A percentile compares a stretch with the other conserved stretches of the same genome.
These are phyloP conservation scores for Triadica sebifera DNA, from an alignment of 345 rosid genomes.

Conservation along the genomic window DNA sequence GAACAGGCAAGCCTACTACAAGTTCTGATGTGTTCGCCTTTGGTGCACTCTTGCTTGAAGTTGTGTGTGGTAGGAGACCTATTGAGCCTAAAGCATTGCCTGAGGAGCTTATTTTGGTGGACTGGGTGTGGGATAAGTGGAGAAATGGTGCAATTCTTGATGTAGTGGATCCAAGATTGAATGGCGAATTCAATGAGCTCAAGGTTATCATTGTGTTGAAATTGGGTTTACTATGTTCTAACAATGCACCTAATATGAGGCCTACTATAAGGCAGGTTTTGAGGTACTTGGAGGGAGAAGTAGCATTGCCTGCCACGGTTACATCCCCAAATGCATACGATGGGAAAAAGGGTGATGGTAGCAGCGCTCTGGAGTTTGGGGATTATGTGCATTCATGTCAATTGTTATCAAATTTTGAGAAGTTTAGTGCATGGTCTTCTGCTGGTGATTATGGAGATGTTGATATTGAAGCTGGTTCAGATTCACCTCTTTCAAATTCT, in stretches of 20 bases:
- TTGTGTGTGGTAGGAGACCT: constrained; percentile 84
- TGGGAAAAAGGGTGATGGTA: constrained; percentile 29
- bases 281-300: constrained; percentile 65
- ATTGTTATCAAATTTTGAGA: constrained; percentile 37
- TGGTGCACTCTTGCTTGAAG: constrained; percentile 80
- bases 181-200: constrained; percentile 53
- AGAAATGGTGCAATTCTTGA: constrained; percentile 53
- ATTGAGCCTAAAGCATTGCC: constrained; percentile 73
- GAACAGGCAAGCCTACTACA: constrained; percentile 72
- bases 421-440: constrained; percentile 37
- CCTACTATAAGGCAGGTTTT: constrained; percentile 78
- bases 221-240: constrained; percentile 76
- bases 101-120: constrained; percentile 86
- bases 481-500: constrained; percentile 27
- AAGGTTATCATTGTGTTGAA: constrained; percentile 62
- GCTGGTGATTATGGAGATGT: constrained; percentile 33
- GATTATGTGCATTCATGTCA: constrained; percentile 53
- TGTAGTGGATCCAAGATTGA: constrained; percentile 65
- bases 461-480: constrained; percentile 46
- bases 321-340: constrained; percentile 47
- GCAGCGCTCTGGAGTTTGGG: constrained; percentile 29
- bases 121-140: constrained; percentile 90
- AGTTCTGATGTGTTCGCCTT: constrained; percentile 86
- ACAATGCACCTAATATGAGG: constrained; percentile 50
- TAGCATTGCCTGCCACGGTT: constrained; percentile 11